Base-by-base conservation (phyloP, 345 rosid species). In the Gossypium turneri region DNA sequence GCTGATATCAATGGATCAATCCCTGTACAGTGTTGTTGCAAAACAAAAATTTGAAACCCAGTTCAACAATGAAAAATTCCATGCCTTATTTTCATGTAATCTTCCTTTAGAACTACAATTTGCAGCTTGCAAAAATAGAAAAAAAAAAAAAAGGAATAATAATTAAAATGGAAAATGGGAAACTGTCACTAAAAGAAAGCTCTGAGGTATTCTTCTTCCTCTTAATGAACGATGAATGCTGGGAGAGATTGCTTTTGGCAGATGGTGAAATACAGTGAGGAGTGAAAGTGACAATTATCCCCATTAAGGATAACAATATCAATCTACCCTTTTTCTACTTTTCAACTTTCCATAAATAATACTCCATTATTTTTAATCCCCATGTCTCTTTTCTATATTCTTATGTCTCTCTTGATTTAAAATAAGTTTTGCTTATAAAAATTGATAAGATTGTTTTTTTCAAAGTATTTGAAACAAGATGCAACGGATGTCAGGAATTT, bases 11-110 rank as follows among this genome's bases (percentile, higher is more conserved):
- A 22, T 22, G 61, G 27, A 57, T 22, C 7, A 5, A 22, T 57
- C 61, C 29, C 29, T 60, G 64, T 75, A 75, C 61, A 79, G 68
- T 12, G 62, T 70, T 47, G 72, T 66, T 75, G 60, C 19, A 34
- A 67, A 56, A 59, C 41, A 12, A 41, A 59, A 59, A 7, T 12
- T 24, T 53, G 5, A 25, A 51, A 51, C 20, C 51, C 25, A 20
- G 43, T 27, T 38, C 67, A 62, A 44, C 34, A 44, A 67, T 20
- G 55, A 17, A 24, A 68, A 68, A 3, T 10, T 68, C 19, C 25
- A 47, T 48, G 41, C 12, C 53, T 47, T 67, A 7, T 10, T 20
- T 27, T 11, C 7, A 57, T 22, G 16, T 2, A 27, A 61, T 61
- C n/a, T 5, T 61, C 66, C 12, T 60, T 13, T 27, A 20, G 13